Percentiles rank a stretch among this genome's conserved stretches.
These are phyloP conservation scores for Biscutella laevigata DNA, from an alignment of 441 rosid species.

Conservation along the genomic window DNA sequence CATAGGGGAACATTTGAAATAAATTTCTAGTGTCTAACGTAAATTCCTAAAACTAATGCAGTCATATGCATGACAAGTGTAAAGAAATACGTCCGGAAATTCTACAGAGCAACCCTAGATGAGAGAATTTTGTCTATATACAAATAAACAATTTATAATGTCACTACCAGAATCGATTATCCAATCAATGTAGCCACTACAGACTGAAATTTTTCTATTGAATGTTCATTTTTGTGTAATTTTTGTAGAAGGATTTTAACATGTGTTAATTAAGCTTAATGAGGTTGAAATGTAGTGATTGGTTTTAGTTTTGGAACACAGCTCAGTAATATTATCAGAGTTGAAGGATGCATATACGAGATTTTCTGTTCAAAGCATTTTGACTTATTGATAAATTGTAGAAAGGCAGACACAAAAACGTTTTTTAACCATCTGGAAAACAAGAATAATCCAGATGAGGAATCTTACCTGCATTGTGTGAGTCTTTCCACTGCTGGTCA, in stretches of 20 bases:
- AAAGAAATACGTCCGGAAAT: too few relatives aligned
- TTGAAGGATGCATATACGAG: not conserved
- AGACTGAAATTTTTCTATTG: not conserved
- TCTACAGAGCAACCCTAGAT: not conserved
- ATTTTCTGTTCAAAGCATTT: not conserved
- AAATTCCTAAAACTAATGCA: not conserved
- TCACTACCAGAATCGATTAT: not conserved
- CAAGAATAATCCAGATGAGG: constrained; percentile 14
- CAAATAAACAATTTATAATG: not conserved
- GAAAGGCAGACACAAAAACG: not conserved
- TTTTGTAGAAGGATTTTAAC: not conserved
- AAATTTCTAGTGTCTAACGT: not conserved
- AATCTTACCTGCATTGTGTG: too few relatives aligned
- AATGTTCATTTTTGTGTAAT: not conserved
- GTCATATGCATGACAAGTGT: too few relatives aligned
- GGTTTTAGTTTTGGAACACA: not conserved
- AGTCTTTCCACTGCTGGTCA: constrained; percentile 99
- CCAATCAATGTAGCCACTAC: not conserved
- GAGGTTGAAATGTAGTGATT: too few relatives aligned
- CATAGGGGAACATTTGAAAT: not conserved
- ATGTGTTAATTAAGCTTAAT: too few relatives aligned
- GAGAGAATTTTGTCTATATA: not conserved
- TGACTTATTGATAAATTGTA: not conserved
- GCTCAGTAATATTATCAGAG: not conserved
- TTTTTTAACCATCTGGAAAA: not conserved